Percentiles rank a stretch among this genome's conserved stretches.
Conservation (phyloP, 352 stramenopile genomes). For the Phytophthora cajani region DNA sequence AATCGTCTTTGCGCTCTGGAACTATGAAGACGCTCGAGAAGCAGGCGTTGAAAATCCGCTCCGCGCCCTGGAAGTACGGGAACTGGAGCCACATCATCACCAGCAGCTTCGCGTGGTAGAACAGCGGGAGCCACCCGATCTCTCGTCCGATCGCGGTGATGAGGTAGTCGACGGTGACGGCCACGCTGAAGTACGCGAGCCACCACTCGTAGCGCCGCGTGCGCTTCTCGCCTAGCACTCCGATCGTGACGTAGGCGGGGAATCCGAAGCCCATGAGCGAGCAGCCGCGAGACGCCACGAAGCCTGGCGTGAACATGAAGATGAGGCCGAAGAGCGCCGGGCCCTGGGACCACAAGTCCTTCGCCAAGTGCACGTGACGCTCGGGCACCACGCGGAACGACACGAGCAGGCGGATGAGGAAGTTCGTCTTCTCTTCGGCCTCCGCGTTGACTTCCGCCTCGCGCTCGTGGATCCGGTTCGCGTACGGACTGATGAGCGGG, state of each 20-base stretch:
- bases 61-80: conserved; percentile 88
- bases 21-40: conserved; percentile 83
- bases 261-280: conserved; percentile 82
- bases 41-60: conserved; percentile 79
- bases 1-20: conserved; percentile 50
- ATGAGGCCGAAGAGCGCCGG: conserved; percentile 78
- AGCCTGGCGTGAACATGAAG: conserved; percentile 88
- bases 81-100: conserved; percentile 91
- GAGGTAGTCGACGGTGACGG: conserved; percentile 74
- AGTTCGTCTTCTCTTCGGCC: conserved; percentile 57
- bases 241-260: conserved; percentile 83
- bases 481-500: conserved; percentile 76
- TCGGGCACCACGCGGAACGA: conserved; percentile 71
- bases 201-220: conserved; percentile 89
- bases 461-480: conserved; percentile 64
- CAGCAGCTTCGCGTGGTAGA: conserved; percentile 87
- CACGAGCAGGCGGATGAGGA: conserved; percentile 74
- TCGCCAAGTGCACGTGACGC: conserved; percentile 69
- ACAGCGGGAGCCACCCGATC: conserved; percentile 84
- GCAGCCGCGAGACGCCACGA: conserved; percentile 81
- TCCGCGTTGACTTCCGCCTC: conserved; percentile 25
- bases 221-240: conserved; percentile 75
- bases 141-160: conserved; percentile 58
- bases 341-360: conserved; percentile 82
- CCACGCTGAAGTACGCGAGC: conserved; percentile 85